These are phyloP conservation scores for Steccherinum ochraceum DNA, from an alignment of 768 basidiomycete genomes.

Conservation along the genomic window DNA sequence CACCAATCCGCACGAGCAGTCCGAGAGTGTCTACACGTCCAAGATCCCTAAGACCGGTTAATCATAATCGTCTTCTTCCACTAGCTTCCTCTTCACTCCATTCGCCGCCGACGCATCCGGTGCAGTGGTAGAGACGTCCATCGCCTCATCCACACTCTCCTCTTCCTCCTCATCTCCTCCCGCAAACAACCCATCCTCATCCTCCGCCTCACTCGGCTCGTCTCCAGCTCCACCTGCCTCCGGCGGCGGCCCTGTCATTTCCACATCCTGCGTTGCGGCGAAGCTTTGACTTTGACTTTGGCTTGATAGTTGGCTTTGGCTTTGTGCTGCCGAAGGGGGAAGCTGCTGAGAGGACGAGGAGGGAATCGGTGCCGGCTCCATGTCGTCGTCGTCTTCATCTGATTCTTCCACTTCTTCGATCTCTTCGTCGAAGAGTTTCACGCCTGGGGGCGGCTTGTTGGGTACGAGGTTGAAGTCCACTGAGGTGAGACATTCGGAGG, in stretches of 20 bases:
- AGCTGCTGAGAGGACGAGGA: slow-evolving; percentile 11
- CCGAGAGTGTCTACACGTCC: too few relatives aligned
- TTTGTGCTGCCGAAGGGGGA: too few relatives aligned
- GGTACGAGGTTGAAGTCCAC: slow-evolving; percentile 86
- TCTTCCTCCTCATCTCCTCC: slow-evolving; percentile 73
- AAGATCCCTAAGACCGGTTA: too few relatives aligned
- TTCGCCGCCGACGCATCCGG: slow-evolving; percentile 32
- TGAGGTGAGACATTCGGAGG: slow-evolving; percentile 63
- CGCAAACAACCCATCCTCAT: slow-evolving; percentile 73
- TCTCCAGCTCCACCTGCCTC: slow-evolving; percentile 22
- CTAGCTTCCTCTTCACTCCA: slow-evolving; percentile 71
- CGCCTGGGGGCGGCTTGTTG: slow-evolving; percentile 74
- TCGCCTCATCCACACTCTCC: slow-evolving; percentile 54
- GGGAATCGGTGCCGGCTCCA: slow-evolving; percentile 60
- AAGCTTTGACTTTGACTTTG: background rate
- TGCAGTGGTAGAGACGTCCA: slow-evolving; percentile 58
- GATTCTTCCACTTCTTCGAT: slow-evolving; percentile 78
- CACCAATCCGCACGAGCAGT: background rate
- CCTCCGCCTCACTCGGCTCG: slow-evolving; percentile 73
- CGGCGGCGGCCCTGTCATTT: slow-evolving; percentile 49
- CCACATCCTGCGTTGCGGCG: slow-evolving; percentile 1
- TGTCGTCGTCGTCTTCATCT: slow-evolving; percentile 62
- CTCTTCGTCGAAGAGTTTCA: slow-evolving; percentile 74
- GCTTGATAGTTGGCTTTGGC: too few relatives aligned
- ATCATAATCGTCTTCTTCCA: slow-evolving; percentile 87